Conservation (phyloP, 371 early-diverging fungal genomes). For the Vittaforma corneae region DNA sequence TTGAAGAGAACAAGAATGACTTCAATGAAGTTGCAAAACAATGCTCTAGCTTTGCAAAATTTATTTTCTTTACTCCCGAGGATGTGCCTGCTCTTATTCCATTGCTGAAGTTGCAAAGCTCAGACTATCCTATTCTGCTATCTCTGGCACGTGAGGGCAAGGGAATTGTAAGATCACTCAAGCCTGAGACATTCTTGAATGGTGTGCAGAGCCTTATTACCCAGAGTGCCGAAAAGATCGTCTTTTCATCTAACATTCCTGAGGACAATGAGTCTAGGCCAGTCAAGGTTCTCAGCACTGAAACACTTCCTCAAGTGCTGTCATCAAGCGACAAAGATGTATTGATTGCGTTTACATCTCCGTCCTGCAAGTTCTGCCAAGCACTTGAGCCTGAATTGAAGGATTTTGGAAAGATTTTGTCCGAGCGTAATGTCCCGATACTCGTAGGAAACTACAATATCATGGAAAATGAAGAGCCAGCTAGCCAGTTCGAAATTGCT, state of each 20-base stretch:
- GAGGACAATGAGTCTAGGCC: conserved; percentile 32
- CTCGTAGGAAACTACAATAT: conserved; percentile 34
- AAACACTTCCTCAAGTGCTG: conserved; percentile 4
- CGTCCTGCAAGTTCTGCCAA: conserved; percentile 36
- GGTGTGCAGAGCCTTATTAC: conserved; percentile 26
- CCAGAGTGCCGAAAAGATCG: conserved; percentile 12
- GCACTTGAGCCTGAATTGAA: conserved; percentile 39
- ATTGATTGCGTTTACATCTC: conserved; percentile 38
- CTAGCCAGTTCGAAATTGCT: conserved; percentile 21
- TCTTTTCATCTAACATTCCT: conserved; percentile 24
- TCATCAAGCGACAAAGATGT: conserved; percentile 29
- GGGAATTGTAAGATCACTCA: conserved; percentile 20
- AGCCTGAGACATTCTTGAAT: conserved; percentile 7
- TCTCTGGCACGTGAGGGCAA: conserved; percentile 34
- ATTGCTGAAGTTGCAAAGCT: conserved; percentile 23
- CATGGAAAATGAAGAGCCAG: conserved; percentile 34
- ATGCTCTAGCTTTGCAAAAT: conserved; percentile 21
- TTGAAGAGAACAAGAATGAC: not conserved
- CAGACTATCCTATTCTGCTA: conserved; percentile 39
- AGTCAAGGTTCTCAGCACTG: conserved; percentile 39
- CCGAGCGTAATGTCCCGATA: conserved; percentile 16
- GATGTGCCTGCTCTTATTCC: conserved; percentile 5
- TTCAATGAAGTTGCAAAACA: conserved; percentile 7
- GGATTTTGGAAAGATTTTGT: conserved; percentile 12
- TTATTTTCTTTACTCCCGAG: conserved; percentile 27